Evolutionary conservation across 2,329 filamentous ascomycete genomes (phyloP).

Genomic region (Canariomyces notabilis): DNA sequence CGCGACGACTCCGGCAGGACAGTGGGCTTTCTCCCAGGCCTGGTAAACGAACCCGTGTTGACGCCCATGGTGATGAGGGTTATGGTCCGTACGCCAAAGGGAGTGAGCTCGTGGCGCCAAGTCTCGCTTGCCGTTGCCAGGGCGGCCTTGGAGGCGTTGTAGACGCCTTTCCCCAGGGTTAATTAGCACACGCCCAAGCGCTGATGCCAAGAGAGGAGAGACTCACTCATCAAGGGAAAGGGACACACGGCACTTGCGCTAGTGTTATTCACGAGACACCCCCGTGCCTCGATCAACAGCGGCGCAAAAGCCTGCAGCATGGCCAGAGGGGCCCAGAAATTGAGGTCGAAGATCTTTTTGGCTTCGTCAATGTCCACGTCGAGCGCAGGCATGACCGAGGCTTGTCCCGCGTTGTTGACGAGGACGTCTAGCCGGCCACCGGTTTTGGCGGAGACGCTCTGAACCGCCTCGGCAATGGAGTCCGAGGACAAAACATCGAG

Average conservation of each 20-base stretch:
- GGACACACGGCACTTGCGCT: neutral
- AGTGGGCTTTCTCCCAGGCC: no score
- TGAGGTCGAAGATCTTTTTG: neutral
- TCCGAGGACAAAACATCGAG: conserved; percentile 28
- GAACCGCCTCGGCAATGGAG: conserved; percentile 22
- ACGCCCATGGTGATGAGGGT: conserved; percentile 17
- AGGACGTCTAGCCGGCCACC: conserved; percentile 28
- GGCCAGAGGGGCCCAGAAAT: neutral
- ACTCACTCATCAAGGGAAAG: conserved; percentile 15
- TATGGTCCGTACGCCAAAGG: conserved; percentile 21
- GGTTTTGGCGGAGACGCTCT: conserved; percentile 22
- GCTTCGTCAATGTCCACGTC: conserved; percentile 2
- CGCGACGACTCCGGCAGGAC: no score
- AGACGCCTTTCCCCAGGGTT: neutral
- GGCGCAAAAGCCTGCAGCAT: conserved; percentile 1
- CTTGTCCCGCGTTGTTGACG: conserved; percentile 1
- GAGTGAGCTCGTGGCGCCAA: conserved; percentile 19
- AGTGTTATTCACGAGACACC: neutral
- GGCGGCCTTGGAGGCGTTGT: conserved; percentile 18
- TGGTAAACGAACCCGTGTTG: no score
- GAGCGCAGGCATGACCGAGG: neutral
- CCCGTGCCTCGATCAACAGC: neutral
- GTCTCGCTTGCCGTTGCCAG: conserved; percentile 11
- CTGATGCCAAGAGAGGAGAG: neutral
- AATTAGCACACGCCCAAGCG: neutral